Evolutionary conservation across 176 grass and related monocot genomes (phyloP).

Genomic region (Oryza brachyantha): DNA sequence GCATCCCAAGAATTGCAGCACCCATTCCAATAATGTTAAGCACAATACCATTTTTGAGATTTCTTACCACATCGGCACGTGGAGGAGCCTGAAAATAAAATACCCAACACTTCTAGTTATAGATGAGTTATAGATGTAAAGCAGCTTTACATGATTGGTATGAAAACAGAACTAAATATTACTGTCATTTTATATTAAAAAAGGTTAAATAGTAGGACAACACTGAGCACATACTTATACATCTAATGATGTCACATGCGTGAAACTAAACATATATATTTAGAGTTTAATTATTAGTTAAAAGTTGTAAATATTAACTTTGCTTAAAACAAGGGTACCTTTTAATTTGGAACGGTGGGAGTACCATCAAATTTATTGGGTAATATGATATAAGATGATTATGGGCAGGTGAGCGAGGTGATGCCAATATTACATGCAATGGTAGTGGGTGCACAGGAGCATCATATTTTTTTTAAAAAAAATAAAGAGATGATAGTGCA

Average conservation of each 20-base stretch:
- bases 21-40: constrained; percentile 87
- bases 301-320: no score
- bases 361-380: not conserved
- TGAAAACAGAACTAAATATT: not conserved
- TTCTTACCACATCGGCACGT: constrained; percentile 67
- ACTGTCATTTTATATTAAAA: not conserved
- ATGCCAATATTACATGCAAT: not conserved
- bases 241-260: no score
- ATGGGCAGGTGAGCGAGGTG: not conserved
- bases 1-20: constrained; percentile 82
- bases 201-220: not conserved
- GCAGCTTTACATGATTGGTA: not conserved
- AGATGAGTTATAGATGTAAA: no score
- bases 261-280: no score
- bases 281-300: no score
- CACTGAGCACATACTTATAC: not conserved
- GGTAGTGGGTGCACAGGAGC: not conserved
- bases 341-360: no score
- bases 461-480: not conserved
- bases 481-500: not conserved
- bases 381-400: not conserved
- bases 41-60: constrained; percentile 67
- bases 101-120: not conserved
- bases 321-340: no score
- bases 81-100: constrained; percentile 74